phyloP scores from a whole-genome alignment of 441 rosid genomes.

The Capsella rubella region DNA sequence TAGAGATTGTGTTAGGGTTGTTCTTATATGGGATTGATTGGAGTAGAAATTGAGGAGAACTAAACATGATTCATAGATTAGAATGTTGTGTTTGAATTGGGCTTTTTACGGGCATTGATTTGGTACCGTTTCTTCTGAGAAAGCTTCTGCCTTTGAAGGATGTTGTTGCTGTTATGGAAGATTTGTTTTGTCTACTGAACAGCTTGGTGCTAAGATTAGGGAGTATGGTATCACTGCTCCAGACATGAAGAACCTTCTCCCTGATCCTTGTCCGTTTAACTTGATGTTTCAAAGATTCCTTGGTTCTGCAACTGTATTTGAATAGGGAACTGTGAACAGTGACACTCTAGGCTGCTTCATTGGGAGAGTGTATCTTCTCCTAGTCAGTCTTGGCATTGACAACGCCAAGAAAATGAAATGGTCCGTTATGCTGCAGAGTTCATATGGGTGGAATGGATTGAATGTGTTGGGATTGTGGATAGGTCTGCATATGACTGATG shows the following conservation, averaged over 20 bases:
- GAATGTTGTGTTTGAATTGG: background rate
- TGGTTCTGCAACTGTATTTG: conserved; percentile 40
- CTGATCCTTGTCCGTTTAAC: conserved; percentile 61
- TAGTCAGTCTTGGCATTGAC: conserved; percentile 54
- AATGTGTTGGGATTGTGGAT: conserved; percentile 68
- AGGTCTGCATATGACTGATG: conserved; percentile 56
- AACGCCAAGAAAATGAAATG: conserved; percentile 64
- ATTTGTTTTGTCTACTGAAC: conserved; percentile 56
- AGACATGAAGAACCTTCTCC: conserved; percentile 57
- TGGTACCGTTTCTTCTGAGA: conserved; percentile 43
- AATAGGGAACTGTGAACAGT: conserved; percentile 56
- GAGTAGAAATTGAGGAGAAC: background rate
- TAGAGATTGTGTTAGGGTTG: background rate
- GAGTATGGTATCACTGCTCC: conserved; percentile 67
- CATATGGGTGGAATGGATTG: conserved; percentile 69
- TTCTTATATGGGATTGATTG: background rate
- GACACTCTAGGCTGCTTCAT: conserved; percentile 62
- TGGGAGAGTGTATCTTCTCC: conserved; percentile 64
- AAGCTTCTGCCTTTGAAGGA: conserved; percentile 56
- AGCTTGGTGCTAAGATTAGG: conserved; percentile 77
- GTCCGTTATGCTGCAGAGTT: conserved; percentile 63
- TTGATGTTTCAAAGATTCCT: conserved; percentile 64
- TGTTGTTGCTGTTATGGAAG: conserved; percentile 60
- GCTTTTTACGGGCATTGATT: background rate
- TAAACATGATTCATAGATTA: background rate